phyloP scores from a whole-genome alignment of 768 basidiomycete species.

The Mycena maculata region DNA sequence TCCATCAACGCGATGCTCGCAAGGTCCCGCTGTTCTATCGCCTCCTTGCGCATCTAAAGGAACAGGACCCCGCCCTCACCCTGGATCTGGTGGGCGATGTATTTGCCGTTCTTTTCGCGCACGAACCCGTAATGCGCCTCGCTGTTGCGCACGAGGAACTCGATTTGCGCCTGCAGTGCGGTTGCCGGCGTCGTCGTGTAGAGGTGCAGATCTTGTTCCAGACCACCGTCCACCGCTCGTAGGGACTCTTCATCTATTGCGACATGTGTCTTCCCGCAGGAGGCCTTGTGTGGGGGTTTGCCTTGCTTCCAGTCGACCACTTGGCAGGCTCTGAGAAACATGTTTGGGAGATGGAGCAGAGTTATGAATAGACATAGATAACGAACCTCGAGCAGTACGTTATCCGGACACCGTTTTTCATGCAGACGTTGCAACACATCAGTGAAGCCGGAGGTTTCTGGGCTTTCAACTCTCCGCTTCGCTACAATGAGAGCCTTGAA shows the following conservation, averaged over 20 bases:
- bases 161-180: not conserved
- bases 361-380: not conserved
- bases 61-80: conserved; percentile 2
- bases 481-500: not conserved
- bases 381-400: conserved; percentile 7
- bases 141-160: not conserved
- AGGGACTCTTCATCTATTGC: not conserved
- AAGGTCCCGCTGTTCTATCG: not conserved
- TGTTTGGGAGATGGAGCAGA: not conserved
- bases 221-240: not conserved
- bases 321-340: not conserved
- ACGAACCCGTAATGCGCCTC: not conserved
- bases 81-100: conserved; percentile 9
- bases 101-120: conserved; percentile 1
- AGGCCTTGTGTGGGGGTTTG: not conserved
- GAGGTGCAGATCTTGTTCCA: not conserved
- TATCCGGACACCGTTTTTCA: not conserved
- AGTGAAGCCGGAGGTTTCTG: not conserved
- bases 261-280: conserved; percentile 2
- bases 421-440: conserved; percentile 5
- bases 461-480: not conserved
- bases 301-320: not conserved
- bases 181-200: not conserved
- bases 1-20: conserved; percentile 7
- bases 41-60: conserved; percentile 6